Evolutionary conservation across 805 yeast species (phyloP), one percentile per base, ranked within the genome.

Genomic region (Nakazawaea wickerhamii): DNA sequence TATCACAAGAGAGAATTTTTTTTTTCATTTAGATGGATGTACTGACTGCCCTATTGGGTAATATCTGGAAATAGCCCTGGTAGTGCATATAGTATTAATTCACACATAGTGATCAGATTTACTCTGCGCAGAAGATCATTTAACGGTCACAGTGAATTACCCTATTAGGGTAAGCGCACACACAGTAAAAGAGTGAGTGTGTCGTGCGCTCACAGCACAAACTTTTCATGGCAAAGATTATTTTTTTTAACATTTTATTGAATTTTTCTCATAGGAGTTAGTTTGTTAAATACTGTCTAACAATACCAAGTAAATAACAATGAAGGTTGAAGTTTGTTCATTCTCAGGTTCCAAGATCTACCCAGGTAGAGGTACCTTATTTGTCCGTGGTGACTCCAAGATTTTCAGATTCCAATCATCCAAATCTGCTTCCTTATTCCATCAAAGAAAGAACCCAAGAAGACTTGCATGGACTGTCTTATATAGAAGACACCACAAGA

Each of bases 381-480:
- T 87, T 70, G 89, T 93, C 75, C 89, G 99, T 78, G 98, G 98
- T 65, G 99, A 93, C 88, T 90, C 98, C 68, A 93, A 93, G 83
- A 75, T 90, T 67, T 93, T 93, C 95, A 90, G 99, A 83, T 93
- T 93, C 93, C 95, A 85, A 73, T 81, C 86, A 72, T 85, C 97
- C 61, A 93, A 93, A 78, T 81, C 95, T 68, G 91, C 95, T 64
- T 89, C 98, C 69, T 84, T 93, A 67, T 93, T 93, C 93, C 81
- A 83, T 68, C 99, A 93, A 81, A 89, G 97, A 84, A 93, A 93
- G 95, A 93, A 93, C 90, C 99, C 99, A 78, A 90, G 99, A 84
- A 86, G 96, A 83, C 82, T 93, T 70, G 82, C 98, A 55, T 93
- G 99, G 99, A 93, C 99, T 59, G 97, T 91, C 66, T 81, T 93